Evolutionary conservation across 306 rosid species (phyloP), one percentile per base, ranked within the genome.

Genomic region (Prunus kanzakura): DNA sequence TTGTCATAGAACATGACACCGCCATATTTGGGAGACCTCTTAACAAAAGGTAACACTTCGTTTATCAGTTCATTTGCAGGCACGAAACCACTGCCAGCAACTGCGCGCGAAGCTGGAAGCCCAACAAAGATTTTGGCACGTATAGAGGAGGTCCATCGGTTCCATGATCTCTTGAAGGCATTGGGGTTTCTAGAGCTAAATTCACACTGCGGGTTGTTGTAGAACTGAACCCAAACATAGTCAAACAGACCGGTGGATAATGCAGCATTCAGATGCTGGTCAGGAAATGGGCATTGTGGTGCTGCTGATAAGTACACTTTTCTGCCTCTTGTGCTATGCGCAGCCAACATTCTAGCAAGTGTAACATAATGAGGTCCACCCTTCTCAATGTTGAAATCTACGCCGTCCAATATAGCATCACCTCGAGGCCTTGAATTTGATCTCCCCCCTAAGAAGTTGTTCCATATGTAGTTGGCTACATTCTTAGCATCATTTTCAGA

Each of bases 191-290:
- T 51, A 8, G 76, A 2, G 25, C 19, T 19, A 23, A 22, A 86
- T 7, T 79, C 60, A 25, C 87, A 84, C 1, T 41, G 23, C 0
- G 30, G 9, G 2, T 79, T 71, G 77, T 81, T 54, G 57, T 81
- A 83, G 56, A 79, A 85, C 19, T 83, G 82, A 23, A 84, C 54
- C 88, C 83, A 84, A 66, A 84, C 72, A 0, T 67, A 84, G 20
- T 84, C 82, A 47, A 83, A 83, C 3, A 79, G 72, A 15, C 87
- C 83, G 2, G 84, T 76, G 63, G 64, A 11, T 10, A 84, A 76
- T 3, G 87, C 72, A 0, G 6, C 29, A 18, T 51, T 38, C 0
- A 80, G 72, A 3, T 13, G 18, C 6, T 35, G 3, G 62, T 77
- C 87, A 1, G 82, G 82, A 23, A 84, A 84, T 22, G 41, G 82